Base-by-base conservation (phyloP, 176 grass and related monocot species). In the Carex myosuroides region DNA sequence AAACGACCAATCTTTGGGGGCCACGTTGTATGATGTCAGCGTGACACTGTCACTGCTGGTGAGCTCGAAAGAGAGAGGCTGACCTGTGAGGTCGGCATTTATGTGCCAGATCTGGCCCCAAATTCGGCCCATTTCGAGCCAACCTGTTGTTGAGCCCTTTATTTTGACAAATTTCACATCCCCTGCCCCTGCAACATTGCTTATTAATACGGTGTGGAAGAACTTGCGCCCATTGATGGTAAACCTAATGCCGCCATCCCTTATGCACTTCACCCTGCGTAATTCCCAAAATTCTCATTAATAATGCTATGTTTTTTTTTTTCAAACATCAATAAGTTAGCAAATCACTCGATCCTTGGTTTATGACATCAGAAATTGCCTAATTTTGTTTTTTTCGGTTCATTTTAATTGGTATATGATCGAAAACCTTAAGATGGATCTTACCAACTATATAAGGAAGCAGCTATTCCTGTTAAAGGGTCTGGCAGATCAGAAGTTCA, bases 41-140 rank as follows among this genome's bases (percentile, higher is more conserved):
- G 81, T 92, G 44, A 87, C 94, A 79, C 91, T 83, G 10, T 99
- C 91, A 65, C 93, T 92, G 35, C 89, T 89, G 56, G 83, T 89
- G 79, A 99, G 91, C 88, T 99, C 96, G 1, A 99, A 99, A 0
- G 96, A 95, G 41, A 99, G 79, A n/a, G 96, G 90, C 67, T 95
- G 96, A 5, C 91, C 87, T 70, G 58, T 83, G 64, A 99, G 75
- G 70, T 95, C 93, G 11, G 79, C 85, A 81, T 89, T 99, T 79
- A 99, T 95, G 81, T 99, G 96, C 96, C 96, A 99, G 66, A 91
- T 85, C 86, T 99, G 96, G 24, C 96, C 96, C 96, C 93, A 99
- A 60, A 84, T 99, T 46, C 96, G 93, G 60, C 89, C 93, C 96
- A 99, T 99, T 0, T 91, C 72, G 67, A 99, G 85, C 96, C 96